These are phyloP conservation scores for Bipolaris zeicola DNA, from an alignment of 2,329 filamentous ascomycete species.

Conservation along the genomic window DNA sequence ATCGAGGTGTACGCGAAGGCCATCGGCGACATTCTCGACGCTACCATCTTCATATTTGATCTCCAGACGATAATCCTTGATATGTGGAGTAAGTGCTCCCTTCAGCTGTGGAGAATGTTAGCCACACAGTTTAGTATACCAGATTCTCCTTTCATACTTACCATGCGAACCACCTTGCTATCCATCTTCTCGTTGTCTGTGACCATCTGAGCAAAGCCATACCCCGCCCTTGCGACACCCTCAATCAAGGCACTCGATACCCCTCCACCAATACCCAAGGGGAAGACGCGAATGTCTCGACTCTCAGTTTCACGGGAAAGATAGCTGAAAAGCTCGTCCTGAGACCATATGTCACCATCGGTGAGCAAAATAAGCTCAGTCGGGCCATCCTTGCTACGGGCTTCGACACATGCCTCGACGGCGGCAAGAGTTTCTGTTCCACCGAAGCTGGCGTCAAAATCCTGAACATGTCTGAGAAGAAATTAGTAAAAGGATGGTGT, in stretches of 20 bases:
- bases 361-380: slow-evolving; percentile 12
- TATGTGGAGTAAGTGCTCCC: slow-evolving; percentile 10
- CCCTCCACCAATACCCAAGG: slow-evolving; percentile 6
- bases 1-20: background rate
- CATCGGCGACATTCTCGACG: slow-evolving; percentile 5
- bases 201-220: slow-evolving; percentile 13
- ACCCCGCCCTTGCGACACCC: slow-evolving; percentile 9
- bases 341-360: slow-evolving; percentile 10
- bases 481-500: background rate
- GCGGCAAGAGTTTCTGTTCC: slow-evolving; percentile 5
- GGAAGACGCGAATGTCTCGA: slow-evolving; percentile 7
- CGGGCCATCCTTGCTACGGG: background rate
- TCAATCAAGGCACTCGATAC: slow-evolving; percentile 10
- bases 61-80: slow-evolving; percentile 9
- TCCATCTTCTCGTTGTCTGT: slow-evolving; percentile 7
- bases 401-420: slow-evolving; percentile 3
- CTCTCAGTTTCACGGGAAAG: background rate
- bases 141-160: background rate
- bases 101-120: slow-evolving; percentile 2
- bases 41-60: slow-evolving; percentile 12
- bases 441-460: slow-evolving; percentile 1
- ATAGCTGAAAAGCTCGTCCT: slow-evolving; percentile 3
- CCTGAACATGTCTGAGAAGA: background rate
- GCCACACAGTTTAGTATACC: background rate
- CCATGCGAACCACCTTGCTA: slow-evolving; percentile 12